These are phyloP conservation scores for Solanum chmielewskii DNA, from an alignment of 257 asterid genomes.

Conservation along the genomic window DNA sequence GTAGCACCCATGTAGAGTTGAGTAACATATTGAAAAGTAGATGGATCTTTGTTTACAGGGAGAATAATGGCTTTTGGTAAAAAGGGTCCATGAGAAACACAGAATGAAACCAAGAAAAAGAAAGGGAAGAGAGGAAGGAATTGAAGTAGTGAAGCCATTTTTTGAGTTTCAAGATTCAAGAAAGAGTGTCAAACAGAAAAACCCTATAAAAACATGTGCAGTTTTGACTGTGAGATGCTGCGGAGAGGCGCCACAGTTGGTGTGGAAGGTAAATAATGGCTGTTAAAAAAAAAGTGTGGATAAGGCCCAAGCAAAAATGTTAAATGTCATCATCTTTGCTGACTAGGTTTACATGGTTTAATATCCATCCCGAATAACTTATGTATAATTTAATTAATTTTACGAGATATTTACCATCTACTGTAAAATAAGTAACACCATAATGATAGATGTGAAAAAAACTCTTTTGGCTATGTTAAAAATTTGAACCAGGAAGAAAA, in stretches of 20 bases:
- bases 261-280: neutral
- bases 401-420: fast-evolving
- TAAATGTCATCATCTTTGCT: neutral
- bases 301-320: slow-evolving; percentile 7
- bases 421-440: fast-evolving
- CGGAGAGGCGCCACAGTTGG: slow-evolving; percentile 29
- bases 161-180: neutral
- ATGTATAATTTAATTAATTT: fast-evolving
- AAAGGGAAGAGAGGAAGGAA: slow-evolving; percentile 10
- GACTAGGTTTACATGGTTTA: slow-evolving; percentile 17
- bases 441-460: too few relatives aligned
- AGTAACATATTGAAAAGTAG: slow-evolving; percentile 53
- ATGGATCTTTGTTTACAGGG: slow-evolving; percentile 37
- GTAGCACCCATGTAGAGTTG: slow-evolving; percentile 22
- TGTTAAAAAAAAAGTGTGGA: neutral
- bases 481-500: too few relatives aligned
- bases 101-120: slow-evolving; percentile 1
- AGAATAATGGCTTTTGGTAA: slow-evolving; percentile 52
- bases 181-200: neutral
- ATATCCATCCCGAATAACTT: too few relatives aligned
- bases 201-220: neutral
- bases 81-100: slow-evolving; percentile 37
- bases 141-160: slow-evolving; percentile 20
- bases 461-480: too few relatives aligned
- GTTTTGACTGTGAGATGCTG: neutral